A percentile compares a stretch with the other conserved stretches of the same genome.
Conservation (phyloP, 805 yeast species). For the Wickerhamomyces strasburgensis region DNA sequence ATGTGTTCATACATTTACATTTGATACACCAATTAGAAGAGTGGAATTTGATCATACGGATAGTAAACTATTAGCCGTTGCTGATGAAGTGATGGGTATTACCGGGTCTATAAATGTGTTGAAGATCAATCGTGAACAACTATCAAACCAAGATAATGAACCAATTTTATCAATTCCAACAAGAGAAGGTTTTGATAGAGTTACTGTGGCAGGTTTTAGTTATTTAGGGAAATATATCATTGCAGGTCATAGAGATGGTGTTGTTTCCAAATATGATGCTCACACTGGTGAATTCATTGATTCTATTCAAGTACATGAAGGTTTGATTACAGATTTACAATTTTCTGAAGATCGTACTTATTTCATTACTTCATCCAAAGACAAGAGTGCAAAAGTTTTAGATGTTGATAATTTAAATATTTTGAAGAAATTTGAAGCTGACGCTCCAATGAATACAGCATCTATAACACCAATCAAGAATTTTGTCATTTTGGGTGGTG, state of each 20-base stretch:
- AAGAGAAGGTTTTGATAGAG: conserved; percentile 55
- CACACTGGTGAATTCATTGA: conserved; percentile 64
- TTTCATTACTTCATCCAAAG: conserved; percentile 90
- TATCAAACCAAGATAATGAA: conserved; percentile 40
- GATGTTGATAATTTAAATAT: conserved; percentile 72
- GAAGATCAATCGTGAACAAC: conserved; percentile 50
- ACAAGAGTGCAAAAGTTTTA: conserved; percentile 72
- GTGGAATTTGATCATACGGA: conserved; percentile 81
- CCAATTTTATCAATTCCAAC: conserved; percentile 61
- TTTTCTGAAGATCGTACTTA: conserved; percentile 82
- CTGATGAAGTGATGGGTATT: conserved; percentile 91
- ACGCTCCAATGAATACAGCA: conserved; percentile 93
- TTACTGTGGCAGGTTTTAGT: conserved; percentile 84
- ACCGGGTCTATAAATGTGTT: conserved; percentile 71
- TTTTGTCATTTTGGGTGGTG: conserved; percentile 93
- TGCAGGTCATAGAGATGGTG: conserved; percentile 87
- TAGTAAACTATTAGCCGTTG: conserved; percentile 62
- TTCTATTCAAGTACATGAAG: conserved; percentile 65
- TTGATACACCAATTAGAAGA: conserved; percentile 84
- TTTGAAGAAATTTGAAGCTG: conserved; percentile 74
- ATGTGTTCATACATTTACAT: conserved; percentile 64
- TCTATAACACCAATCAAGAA: conserved; percentile 91
- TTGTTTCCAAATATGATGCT: conserved; percentile 73
- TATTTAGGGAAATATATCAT: conserved; percentile 68
- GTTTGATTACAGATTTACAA: conserved; percentile 82